phyloP scores from a whole-genome alignment of 2,329 filamentous ascomycete species.

The Sarocladium brachiariae region DNA sequence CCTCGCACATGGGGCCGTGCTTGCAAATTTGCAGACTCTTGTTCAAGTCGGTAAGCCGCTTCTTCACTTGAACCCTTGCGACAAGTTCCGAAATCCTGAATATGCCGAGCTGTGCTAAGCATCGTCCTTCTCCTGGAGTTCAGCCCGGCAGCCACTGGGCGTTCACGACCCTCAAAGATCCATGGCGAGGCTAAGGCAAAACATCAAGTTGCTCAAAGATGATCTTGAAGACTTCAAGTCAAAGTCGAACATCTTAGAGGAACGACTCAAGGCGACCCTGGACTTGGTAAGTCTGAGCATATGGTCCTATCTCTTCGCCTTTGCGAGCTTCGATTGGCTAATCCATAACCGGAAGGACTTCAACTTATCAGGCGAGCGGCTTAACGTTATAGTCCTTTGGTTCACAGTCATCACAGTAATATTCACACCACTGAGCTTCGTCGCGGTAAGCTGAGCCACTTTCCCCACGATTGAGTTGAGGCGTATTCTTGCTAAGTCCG shows the following conservation, averaged over 20 bases:
- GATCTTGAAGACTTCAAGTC: neutral
- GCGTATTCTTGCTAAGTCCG: too few relatives aligned
- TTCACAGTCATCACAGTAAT: conserved; percentile 1
- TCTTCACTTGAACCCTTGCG: too few relatives aligned
- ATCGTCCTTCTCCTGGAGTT: too few relatives aligned
- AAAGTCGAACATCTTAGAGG: neutral
- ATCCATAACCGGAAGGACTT: neutral
- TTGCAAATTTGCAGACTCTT: neutral
- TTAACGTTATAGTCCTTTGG: conserved; percentile 1
- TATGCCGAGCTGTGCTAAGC: too few relatives aligned
- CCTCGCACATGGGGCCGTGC: neutral
- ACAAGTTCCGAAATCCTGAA: too few relatives aligned
- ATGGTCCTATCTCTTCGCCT: too few relatives aligned
- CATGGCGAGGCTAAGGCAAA: neutral
- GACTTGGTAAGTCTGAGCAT: conserved; percentile 1
- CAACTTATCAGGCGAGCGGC: conserved; percentile 1
- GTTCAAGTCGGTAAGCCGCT: neutral
- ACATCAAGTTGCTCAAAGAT: neutral
- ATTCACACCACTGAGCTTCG: conserved; percentile 4
- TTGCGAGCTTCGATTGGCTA: too few relatives aligned
- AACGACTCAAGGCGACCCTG: neutral
- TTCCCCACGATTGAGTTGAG: too few relatives aligned
- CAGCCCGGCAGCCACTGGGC: neutral
- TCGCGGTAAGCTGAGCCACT: neutral
- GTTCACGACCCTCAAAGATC: neutral